Evolutionary conservation across 208 protist genomes (phyloP).

Genomic region (Herpetomonas muscarum): DNA sequence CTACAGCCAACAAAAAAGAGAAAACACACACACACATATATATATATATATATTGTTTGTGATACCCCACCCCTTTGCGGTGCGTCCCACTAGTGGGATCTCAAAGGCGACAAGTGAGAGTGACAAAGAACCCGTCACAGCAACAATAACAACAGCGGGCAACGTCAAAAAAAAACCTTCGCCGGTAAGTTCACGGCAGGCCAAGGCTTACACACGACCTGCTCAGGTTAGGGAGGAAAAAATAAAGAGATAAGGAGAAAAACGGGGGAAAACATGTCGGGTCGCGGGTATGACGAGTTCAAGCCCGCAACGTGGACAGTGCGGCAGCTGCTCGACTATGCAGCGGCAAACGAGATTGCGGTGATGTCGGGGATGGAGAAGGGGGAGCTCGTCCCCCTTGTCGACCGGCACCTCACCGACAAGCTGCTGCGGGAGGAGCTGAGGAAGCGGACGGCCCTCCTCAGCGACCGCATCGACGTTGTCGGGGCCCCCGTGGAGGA

Average conservation of each 20-base stretch:
- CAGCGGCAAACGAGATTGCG: slow-evolving; percentile 20
- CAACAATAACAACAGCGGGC: no score
- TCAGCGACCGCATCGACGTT: slow-evolving; percentile 18
- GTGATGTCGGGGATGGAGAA: slow-evolving; percentile 20
- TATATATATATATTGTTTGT: no score
- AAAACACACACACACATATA: no score
- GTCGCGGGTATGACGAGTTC: slow-evolving; percentile 25
- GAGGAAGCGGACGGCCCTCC: slow-evolving; percentile 5
- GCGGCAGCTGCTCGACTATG: slow-evolving; percentile 35
- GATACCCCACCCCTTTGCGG: no score
- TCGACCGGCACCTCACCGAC: slow-evolving; percentile 20
- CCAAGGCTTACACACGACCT: no score
- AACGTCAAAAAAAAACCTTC: no score
- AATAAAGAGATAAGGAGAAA: neutral
- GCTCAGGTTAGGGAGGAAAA: neutral
- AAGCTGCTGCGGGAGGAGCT: slow-evolving; percentile 16
- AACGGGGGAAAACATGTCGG: no score
- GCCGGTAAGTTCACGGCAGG: no score
- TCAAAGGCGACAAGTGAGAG: no score
- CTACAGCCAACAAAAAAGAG: no score
- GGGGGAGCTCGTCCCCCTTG: slow-evolving; percentile 26
- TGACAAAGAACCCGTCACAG: no score
- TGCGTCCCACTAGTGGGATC: no score
- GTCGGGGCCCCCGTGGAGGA: slow-evolving; percentile 7
- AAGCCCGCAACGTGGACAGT: slow-evolving; percentile 44